phyloP scores from a whole-genome alignment of 2,329 filamentous ascomycete species.

The Spiromastix sp. region DNA sequence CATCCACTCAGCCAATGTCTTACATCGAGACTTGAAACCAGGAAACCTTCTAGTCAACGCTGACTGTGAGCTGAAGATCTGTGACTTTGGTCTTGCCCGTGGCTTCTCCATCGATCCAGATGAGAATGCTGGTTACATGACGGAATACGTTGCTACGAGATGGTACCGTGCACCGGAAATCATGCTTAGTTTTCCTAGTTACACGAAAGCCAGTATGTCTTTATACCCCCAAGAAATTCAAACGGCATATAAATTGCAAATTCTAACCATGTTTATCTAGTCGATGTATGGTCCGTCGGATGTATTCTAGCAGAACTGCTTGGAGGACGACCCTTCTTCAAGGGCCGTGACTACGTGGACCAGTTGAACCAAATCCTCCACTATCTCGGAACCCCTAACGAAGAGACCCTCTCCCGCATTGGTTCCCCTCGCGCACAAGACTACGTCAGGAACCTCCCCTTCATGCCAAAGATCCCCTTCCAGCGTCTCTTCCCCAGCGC shows the following conservation, averaged over 20 bases:
- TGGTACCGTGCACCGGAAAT: slow-evolving; percentile 99
- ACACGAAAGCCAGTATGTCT: slow-evolving; percentile 96
- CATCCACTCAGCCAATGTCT: slow-evolving; percentile 95
- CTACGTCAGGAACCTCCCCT: slow-evolving; percentile 92
- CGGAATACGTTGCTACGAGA: slow-evolving; percentile 94
- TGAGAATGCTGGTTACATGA: slow-evolving; percentile 99
- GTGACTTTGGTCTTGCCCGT: slow-evolving; percentile 91
- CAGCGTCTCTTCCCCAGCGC: slow-evolving; percentile 80
- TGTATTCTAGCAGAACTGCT: slow-evolving; percentile 95
- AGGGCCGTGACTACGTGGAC: slow-evolving; percentile 97
- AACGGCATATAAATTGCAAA: slow-evolving; percentile 5
- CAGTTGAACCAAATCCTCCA: slow-evolving; percentile 99
- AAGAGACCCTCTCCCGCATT: slow-evolving; percentile 87
- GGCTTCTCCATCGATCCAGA: slow-evolving; percentile 96
- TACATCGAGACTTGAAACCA: slow-evolving; percentile 94
- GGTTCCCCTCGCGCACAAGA: slow-evolving; percentile 93
- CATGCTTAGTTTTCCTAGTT: slow-evolving; percentile 99
- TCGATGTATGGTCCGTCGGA: slow-evolving; percentile 98
- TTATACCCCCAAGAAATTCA: slow-evolving; percentile 1
- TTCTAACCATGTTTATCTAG: slow-evolving; percentile 38
- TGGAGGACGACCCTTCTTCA: slow-evolving; percentile 96
- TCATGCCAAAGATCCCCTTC: slow-evolving; percentile 90
- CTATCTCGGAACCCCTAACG: slow-evolving; percentile 92
- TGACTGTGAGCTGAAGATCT: slow-evolving; percentile 98
- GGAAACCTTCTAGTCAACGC: slow-evolving; percentile 96